Base-by-base conservation (phyloP, 1,284 basidiomycete genomes). In the Ceratobasidium sp. region DNA sequence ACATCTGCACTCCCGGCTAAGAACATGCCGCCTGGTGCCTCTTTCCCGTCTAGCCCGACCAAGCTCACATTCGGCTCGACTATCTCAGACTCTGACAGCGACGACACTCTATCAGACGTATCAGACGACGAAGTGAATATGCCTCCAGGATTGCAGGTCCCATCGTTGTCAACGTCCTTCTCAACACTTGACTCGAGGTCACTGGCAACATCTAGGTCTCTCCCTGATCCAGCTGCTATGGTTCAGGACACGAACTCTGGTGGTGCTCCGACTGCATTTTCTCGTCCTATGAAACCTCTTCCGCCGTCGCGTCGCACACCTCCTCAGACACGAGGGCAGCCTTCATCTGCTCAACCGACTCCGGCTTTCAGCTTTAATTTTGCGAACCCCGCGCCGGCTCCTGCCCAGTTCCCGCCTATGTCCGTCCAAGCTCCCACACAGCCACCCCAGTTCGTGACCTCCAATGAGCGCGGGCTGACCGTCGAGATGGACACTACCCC, bases 401-500 rank as follows among this genome's bases (percentile, higher is more conserved):
- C 29, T 2, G 8, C 51, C 17, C 62, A 48, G 24, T 48, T 64
- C 62, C 50, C 27, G 44, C 44, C 44, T 48, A 14, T 27, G n/a
- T 19, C 47, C 22, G 44, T 50, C 19, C 45, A 33, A 1, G 19
- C 54, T 9, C 45, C 67, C 3, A 17, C 67, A 1, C 53, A 33
- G 29, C 67, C 56, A 6, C 7, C 65, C 4, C 56, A 48, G 15
- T 72, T 60, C 31, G 67, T 72, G 15, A 72, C 56, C 11, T 72
- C 56, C 9, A 72, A 60, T 29, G 56, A 72, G 44, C 54, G 67
- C 9, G 67, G 67, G 6, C 29, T 60, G 67, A 57, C 56, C 7
- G 54, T 72, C 17, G 67, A 72, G 56, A 60, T 72, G 67, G 56
- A 72, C 33, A 29, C 53, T 27, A 72, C 67, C 14, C 67, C 67